Percentiles rank a stretch among this genome's conserved stretches.
Conservation (phyloP, 2,329 filamentous ascomycete genomes). For the Penicillium sp. region DNA sequence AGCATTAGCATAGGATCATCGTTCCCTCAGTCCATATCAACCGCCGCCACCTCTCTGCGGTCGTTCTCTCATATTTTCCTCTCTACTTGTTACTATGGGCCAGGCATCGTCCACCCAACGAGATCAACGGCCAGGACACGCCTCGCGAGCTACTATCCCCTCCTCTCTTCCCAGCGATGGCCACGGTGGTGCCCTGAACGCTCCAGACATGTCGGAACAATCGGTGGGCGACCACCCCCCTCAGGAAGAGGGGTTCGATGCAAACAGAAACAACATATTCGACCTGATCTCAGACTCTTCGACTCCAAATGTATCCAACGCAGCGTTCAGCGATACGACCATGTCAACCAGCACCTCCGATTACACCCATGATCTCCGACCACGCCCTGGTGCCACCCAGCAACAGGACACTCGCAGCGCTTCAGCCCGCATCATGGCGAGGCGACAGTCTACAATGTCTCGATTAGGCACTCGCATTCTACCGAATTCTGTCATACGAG, state of each 20-base stretch:
- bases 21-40: conserved; percentile 7
- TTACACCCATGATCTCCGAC: conserved; percentile 19
- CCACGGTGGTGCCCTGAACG: conserved; percentile 33
- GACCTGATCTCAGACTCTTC: conserved; percentile 10
- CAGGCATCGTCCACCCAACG: conserved; percentile 41
- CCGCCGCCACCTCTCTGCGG: conserved; percentile 10
- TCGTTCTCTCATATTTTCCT: conserved; percentile 17
- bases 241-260: conserved; percentile 10
- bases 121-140: conserved; percentile 27
- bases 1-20: conserved; percentile 1
- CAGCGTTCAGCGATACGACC: conserved; percentile 3
- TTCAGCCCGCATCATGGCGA: conserved; percentile 26
- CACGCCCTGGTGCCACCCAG: conserved; percentile 1
- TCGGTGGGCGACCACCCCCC: conserved; percentile 20
- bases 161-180: conserved; percentile 23
- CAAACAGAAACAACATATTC: conserved; percentile 10
- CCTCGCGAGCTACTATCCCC: conserved; percentile 19
- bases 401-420: conserved; percentile 1
- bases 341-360: background rate
- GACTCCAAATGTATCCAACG: background rate
- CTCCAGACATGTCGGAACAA: conserved; percentile 26
- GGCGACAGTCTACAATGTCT: conserved; percentile 46
- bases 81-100: conserved; percentile 38
- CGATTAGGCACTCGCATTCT: conserved; percentile 45
- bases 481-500: conserved; percentile 44